A percentile compares a stretch with the other conserved stretches of the same genome.
Conservation (phyloP, 2,329 filamentous ascomycete genomes). For the Graphiopsis chlorocephala region DNA sequence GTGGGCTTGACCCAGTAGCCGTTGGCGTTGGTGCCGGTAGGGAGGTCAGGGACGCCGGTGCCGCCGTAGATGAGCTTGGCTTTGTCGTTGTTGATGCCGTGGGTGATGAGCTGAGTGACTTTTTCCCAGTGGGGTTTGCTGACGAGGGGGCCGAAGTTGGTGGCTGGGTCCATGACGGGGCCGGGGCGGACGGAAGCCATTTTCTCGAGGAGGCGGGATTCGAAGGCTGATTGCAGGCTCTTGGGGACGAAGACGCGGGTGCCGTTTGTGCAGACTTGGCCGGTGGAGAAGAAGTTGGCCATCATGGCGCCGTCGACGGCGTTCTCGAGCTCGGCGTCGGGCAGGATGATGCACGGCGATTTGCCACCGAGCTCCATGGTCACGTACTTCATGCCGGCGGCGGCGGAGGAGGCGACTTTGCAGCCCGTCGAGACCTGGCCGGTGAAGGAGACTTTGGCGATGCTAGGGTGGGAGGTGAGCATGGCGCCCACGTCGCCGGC, state of each 20-base stretch:
- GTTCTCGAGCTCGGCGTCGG: slow-evolving; percentile 72
- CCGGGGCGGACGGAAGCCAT: slow-evolving; percentile 69
- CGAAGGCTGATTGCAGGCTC: slow-evolving; percentile 64
- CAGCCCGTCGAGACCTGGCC: slow-evolving; percentile 80
- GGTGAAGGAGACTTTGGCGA: slow-evolving; percentile 87
- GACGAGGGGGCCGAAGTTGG: slow-evolving; percentile 83
- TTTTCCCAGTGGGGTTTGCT: slow-evolving; percentile 73
- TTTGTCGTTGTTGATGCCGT: slow-evolving; percentile 70
- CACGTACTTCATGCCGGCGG: slow-evolving; percentile 80
- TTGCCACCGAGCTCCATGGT: slow-evolving; percentile 93
- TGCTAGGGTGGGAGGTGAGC: slow-evolving; percentile 66
- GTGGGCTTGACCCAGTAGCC: slow-evolving; percentile 87
- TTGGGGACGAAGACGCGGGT: slow-evolving; percentile 80
- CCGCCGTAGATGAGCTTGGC: slow-evolving; percentile 75
- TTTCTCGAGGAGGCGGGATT: slow-evolving; percentile 66
- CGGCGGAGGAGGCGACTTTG: slow-evolving; percentile 75
- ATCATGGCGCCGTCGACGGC: slow-evolving; percentile 91
- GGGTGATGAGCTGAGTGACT: slow-evolving; percentile 71
- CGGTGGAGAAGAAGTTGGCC: slow-evolving; percentile 88
- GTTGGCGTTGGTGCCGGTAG: slow-evolving; percentile 46
- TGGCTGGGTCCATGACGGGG: slow-evolving; percentile 66
- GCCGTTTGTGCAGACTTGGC: slow-evolving; percentile 91
- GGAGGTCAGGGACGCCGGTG: slow-evolving; percentile 52
- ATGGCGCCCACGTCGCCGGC: slow-evolving; percentile 74
- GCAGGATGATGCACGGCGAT: slow-evolving; percentile 74